These are phyloP conservation scores for Ensete glaucum DNA, from an alignment of 176 grass and related monocot species.

Conservation along the genomic window DNA sequence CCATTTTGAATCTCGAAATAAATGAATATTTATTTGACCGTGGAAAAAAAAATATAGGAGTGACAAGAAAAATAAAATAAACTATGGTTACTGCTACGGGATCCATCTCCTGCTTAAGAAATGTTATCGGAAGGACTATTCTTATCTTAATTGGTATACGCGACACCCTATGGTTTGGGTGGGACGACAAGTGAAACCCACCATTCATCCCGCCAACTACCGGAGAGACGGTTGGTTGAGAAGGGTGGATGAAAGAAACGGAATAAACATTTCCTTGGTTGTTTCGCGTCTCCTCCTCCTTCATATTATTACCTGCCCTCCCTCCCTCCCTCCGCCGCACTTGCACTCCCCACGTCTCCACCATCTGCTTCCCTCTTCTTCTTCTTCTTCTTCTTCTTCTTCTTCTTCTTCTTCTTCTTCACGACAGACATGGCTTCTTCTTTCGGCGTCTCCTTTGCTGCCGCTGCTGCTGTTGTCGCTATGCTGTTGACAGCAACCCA, in stretches of 20 bases:
- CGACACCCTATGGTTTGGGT: no score
- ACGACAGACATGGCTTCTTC: neutral
- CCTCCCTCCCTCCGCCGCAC: neutral
- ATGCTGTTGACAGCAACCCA: neutral
- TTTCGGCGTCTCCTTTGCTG: neutral
- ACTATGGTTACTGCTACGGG: no score
- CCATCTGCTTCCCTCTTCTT: neutral
- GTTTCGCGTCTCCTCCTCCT: neutral
- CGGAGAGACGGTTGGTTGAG: neutral
- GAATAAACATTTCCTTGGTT: no score
- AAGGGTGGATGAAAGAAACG: neutral
- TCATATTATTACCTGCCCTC: neutral
- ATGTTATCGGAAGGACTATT: no score
- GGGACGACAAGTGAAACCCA: neutral
- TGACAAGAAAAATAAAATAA: no score
- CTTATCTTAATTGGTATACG: no score
- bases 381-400: neutral
- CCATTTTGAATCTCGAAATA: no score
- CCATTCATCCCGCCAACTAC: neutral
- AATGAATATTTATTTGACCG: no score
- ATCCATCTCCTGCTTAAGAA: no score
- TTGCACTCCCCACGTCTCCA: neutral
- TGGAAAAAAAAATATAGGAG: no score
- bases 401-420: neutral
- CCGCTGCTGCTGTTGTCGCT: neutral